Percentiles rank a stretch among this genome's conserved stretches.
Conservation (phyloP, 169 alveolate species). For the Neospora caninum region DNA sequence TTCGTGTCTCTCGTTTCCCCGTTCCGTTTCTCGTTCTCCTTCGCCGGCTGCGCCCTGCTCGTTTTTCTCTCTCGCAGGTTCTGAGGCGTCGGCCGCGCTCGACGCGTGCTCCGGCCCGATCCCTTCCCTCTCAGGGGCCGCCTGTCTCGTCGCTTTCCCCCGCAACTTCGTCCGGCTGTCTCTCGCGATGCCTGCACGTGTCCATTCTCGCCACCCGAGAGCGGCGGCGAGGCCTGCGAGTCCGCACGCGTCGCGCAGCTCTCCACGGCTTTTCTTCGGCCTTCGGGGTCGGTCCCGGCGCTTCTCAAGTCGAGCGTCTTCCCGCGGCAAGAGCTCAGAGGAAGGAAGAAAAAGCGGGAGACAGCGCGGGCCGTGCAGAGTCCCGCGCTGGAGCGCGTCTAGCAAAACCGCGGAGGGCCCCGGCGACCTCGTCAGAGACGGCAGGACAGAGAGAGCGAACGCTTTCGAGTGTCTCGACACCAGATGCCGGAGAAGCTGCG, state of each 20-base stretch:
- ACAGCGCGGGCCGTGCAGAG: slow-evolving; percentile 21
- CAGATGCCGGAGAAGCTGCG: background rate
- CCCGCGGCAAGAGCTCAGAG: background rate
- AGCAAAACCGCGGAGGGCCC: background rate
- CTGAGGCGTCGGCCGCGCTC: too few species aligned
- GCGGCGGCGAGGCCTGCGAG: background rate
- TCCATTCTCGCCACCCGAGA: background rate
- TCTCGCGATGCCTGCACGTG: background rate
- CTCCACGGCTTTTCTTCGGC: background rate
- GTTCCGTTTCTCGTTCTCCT: background rate
- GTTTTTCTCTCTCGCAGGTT: background rate
- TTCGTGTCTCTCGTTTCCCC: background rate
- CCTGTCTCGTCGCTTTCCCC: background rate
- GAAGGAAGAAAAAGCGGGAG: background rate
- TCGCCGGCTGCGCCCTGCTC: background rate
- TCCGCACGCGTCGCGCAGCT: background rate
- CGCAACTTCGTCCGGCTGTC: background rate
- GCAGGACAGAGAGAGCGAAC: background rate
- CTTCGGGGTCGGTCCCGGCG: background rate
- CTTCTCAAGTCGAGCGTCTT: background rate
- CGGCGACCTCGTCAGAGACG: background rate
- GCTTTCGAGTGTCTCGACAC: background rate
- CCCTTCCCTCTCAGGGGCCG: too few species aligned
- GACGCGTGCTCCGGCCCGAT: too few species aligned
- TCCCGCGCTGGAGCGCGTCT: background rate